Conservation (phyloP, 2,329 filamentous ascomycete species). For the Escovopsis sp. region DNA sequence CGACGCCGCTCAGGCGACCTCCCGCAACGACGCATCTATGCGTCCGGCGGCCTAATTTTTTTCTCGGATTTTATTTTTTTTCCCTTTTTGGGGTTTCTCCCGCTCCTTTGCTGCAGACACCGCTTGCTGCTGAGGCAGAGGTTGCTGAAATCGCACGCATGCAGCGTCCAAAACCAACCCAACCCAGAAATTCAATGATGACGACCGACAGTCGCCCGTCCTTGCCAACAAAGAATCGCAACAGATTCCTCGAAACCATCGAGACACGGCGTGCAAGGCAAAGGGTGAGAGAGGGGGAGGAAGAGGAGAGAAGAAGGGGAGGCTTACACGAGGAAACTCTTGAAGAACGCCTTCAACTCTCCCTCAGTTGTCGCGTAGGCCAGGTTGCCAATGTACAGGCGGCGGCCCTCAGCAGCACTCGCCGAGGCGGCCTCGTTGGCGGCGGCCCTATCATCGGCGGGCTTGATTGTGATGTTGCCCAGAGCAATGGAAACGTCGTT, state of each 20-base stretch:
- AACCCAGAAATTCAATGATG: too few relatives aligned
- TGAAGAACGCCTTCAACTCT: constrained; percentile 99
- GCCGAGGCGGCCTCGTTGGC: constrained; percentile 85
- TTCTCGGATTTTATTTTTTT: too few relatives aligned
- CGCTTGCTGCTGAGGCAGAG: constrained; percentile 5
- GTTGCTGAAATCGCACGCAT: background rate
- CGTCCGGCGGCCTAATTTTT: too few relatives aligned
- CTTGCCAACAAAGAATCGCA: too few relatives aligned
- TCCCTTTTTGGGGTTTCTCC: too few relatives aligned
- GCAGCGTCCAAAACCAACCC: too few relatives aligned
- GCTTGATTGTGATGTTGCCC: constrained; percentile 54
- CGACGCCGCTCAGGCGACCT: too few relatives aligned
- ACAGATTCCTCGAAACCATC: too few relatives aligned
- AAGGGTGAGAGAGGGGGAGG: background rate
- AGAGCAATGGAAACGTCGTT: constrained; percentile 62
- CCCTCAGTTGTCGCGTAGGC: constrained; percentile 99
- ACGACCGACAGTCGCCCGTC: too few relatives aligned
- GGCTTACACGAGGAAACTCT: constrained; percentile 96
- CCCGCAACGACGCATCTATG: too few relatives aligned
- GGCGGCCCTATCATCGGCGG: constrained; percentile 39
- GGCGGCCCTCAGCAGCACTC: constrained; percentile 95
- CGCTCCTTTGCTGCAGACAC: too few relatives aligned
- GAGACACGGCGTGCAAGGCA: too few relatives aligned
- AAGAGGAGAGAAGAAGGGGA: background rate
- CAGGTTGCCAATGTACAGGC: constrained; percentile 99